These are phyloP conservation scores for Phytophthora vignae DNA, from an alignment of 352 stramenopile genomes.

Conservation along the genomic window DNA sequence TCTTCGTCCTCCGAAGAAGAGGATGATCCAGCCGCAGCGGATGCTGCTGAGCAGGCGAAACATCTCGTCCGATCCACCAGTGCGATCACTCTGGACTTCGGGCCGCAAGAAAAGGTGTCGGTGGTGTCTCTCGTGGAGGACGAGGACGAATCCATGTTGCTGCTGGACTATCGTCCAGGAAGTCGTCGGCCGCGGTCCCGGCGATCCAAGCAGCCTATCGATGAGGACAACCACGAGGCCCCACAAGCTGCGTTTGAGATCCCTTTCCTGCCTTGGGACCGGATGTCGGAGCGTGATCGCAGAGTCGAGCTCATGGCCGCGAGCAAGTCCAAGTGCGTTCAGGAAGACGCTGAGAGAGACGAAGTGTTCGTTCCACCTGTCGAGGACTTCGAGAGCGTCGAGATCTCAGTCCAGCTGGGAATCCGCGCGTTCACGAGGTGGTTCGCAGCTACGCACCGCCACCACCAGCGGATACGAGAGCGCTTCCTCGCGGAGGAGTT, in stretches of 20 bases:
- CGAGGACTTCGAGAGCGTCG: conserved; percentile 54
- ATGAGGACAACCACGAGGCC: conserved; percentile 12
- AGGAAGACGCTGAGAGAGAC: conserved; percentile 47
- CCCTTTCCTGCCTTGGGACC: conserved; percentile 51
- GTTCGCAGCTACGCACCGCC: conserved; percentile 54
- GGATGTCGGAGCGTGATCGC: conserved; percentile 49
- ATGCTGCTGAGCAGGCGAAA: background rate
- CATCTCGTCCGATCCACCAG: conserved; percentile 7
- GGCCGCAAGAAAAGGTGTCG: conserved; percentile 48
- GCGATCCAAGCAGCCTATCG: conserved; percentile 3
- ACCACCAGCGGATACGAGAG: conserved; percentile 59
- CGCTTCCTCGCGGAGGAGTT: conserved; percentile 70
- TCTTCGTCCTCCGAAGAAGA: conserved; percentile 15
- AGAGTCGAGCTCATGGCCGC: conserved; percentile 63
- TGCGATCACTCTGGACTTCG: conserved; percentile 16
- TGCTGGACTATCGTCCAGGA: conserved; percentile 52
- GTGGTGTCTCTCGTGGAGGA: conserved; percentile 60
- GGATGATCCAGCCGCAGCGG: background rate
- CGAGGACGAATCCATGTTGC: conserved; percentile 51
- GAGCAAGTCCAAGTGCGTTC: conserved; percentile 58
- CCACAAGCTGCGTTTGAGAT: conserved; percentile 23
- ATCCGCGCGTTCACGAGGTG: conserved; percentile 66
- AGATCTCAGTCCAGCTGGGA: conserved; percentile 53
- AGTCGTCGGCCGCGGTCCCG: conserved; percentile 15
- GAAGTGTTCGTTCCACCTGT: conserved; percentile 46